These are phyloP conservation scores for Helianthus annuus DNA, from an alignment of 129 eudicot species.

Conservation along the genomic window DNA sequence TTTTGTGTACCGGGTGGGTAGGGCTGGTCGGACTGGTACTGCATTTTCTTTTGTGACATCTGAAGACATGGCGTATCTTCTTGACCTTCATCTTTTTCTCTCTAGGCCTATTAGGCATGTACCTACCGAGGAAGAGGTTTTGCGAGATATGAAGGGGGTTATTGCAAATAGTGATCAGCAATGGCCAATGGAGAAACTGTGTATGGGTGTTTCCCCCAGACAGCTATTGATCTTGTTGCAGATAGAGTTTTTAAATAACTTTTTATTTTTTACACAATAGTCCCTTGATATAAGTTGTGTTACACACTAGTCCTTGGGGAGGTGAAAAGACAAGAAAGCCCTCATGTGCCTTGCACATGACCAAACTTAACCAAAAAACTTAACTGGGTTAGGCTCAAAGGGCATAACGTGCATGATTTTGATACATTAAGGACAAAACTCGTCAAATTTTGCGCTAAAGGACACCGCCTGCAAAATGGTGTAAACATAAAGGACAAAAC, in stretches of 20 bases:
- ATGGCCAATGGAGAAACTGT: conserved; percentile 74
- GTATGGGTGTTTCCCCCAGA: conserved; percentile 90
- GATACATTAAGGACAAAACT: too few relatives aligned
- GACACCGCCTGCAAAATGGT: too few relatives aligned
- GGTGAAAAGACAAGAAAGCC: too few relatives aligned
- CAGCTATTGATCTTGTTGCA: conserved; percentile 66
- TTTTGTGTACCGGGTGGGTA: conserved; percentile 91
- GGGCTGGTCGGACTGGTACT: conserved; percentile 93
- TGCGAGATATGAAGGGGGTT: conserved; percentile 54
- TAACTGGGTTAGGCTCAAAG: too few relatives aligned
- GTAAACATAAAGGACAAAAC: too few relatives aligned
- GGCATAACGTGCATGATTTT: too few relatives aligned
- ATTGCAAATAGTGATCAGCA: conserved; percentile 55
- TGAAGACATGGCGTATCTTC: conserved; percentile 81
- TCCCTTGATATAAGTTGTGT: too few relatives aligned
- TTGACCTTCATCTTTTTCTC: conserved; percentile 91
- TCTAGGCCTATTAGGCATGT: conserved; percentile 86
- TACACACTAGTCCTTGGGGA: too few relatives aligned
- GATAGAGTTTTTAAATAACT: conserved; percentile 83
- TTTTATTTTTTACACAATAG: too few relatives aligned
- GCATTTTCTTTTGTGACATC: conserved; percentile 84
- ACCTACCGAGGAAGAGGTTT: conserved; percentile 80
- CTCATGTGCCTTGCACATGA: too few relatives aligned
- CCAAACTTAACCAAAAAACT: too few relatives aligned
- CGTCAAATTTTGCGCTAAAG: too few relatives aligned